These are phyloP conservation scores for Cylindrodendrum hubeiense DNA, from an alignment of 2,329 filamentous ascomycete species.

Conservation along the genomic window DNA sequence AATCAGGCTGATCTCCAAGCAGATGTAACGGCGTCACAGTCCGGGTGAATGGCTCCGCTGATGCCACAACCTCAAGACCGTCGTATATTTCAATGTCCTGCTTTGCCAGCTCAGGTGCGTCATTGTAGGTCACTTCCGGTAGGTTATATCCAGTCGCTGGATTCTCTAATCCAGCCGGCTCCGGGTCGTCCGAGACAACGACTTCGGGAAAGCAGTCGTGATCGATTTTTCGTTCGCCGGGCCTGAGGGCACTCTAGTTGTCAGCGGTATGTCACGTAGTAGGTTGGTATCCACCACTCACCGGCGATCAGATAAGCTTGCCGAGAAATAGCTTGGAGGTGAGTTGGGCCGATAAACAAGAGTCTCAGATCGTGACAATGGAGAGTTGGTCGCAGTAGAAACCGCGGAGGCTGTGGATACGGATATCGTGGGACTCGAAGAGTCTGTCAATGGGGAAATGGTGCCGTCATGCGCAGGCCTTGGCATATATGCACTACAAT, in stretches of 20 bases:
- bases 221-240: background rate
- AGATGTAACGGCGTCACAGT: background rate
- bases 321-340: background rate
- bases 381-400: background rate
- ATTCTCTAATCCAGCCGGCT: background rate
- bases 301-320: background rate
- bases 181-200: background rate
- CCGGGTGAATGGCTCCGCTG: background rate
- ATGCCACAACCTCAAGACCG: background rate
- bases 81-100: background rate
- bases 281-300: background rate
- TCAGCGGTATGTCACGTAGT: background rate
- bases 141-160: background rate
- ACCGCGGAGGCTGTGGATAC: background rate
- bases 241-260: background rate
- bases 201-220: background rate
- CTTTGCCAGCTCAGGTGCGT: background rate
- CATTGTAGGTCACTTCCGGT: background rate
- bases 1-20: background rate
- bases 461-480: background rate
- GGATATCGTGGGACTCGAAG: background rate
- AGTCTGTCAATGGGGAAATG: background rate
- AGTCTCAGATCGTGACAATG: background rate
- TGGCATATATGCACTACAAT: background rate
- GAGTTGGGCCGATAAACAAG: background rate